Evolutionary conservation across 306 rosid species (phyloP).

Genomic region (Styphnolobium japonicum): DNA sequence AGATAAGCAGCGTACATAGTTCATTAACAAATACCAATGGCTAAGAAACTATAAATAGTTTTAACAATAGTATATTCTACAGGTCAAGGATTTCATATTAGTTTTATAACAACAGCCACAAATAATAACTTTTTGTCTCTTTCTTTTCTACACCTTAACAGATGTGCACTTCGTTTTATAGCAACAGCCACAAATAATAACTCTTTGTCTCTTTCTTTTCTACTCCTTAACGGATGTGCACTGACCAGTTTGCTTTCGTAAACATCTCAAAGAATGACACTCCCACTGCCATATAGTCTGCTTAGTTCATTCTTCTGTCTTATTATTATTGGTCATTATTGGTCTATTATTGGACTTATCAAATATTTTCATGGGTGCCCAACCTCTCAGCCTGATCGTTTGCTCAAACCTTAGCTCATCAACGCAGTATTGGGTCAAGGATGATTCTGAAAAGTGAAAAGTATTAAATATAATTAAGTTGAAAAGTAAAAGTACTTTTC

Average conservation of each 20-base stretch:
- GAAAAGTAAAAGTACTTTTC: too few relatives aligned
- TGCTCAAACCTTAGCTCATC: too few relatives aligned
- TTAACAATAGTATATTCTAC: neutral
- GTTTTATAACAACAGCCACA: too few relatives aligned
- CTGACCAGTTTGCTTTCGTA: constrained; percentile 8
- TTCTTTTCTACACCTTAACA: neutral
- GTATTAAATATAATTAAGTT: too few relatives aligned
- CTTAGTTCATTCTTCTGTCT: neutral
- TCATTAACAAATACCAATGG: neutral
- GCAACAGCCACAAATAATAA: too few relatives aligned
- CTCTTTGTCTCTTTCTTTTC: neutral
- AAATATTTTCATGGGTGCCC: too few relatives aligned
- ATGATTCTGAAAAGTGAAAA: too few relatives aligned
- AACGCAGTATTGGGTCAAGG: too few relatives aligned
- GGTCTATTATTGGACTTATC: neutral
- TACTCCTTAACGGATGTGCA: neutral
- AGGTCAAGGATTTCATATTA: neutral
- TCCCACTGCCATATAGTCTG: neutral
- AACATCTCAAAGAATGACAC: neutral
- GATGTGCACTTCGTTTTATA: too few relatives aligned
- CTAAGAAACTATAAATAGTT: neutral
- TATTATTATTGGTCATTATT: neutral
- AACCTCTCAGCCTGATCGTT: too few relatives aligned
- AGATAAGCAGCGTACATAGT: neutral
- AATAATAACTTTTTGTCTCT: neutral